Percentiles rank a stretch among this genome's conserved stretches.
Evolutionary conservation across 2,329 filamentous ascomycete species (phyloP).

Genomic region (Colletotrichum kahawae): DNA sequence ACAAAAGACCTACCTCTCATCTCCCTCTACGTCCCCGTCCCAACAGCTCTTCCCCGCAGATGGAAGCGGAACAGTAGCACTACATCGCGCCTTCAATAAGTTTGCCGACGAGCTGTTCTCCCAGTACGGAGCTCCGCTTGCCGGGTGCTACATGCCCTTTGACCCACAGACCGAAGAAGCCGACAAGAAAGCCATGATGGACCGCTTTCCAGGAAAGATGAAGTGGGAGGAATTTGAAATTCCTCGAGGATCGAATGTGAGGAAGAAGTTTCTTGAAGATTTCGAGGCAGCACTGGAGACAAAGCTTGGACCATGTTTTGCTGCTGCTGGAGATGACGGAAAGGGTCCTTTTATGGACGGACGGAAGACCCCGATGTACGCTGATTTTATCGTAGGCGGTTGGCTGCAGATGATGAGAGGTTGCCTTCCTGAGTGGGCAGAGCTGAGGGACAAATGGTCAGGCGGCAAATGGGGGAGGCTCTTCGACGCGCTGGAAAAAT

Average conservation of each 20-base stretch:
- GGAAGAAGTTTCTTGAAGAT: neutral
- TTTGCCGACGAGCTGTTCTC: neutral
- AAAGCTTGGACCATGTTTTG: neutral
- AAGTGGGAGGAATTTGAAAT: neutral
- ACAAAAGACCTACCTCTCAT: neutral
- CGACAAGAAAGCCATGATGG: neutral
- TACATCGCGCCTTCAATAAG: neutral
- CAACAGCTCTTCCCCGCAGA: neutral
- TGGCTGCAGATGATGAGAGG: neutral
- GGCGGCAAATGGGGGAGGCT: neutral
- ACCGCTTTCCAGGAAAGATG: neutral
- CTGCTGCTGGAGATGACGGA: fast-evolving
- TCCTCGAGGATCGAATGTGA: neutral
- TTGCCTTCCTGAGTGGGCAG: neutral
- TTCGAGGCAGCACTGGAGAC: neutral
- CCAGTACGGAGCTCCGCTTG: neutral
- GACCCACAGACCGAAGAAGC: neutral
- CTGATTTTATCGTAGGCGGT: fast-evolving
- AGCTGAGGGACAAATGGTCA: neutral
- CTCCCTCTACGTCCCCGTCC: neutral
- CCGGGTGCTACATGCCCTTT: neutral
- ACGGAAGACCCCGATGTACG: neutral
- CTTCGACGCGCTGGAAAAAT: neutral
- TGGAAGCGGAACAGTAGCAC: neutral
- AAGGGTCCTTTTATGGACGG: neutral